Percentiles rank a stretch among this genome's conserved stretches.
These are phyloP conservation scores for Penicillium verrucosum DNA, from an alignment of 2,329 filamentous ascomycete genomes.

Conservation along the genomic window DNA sequence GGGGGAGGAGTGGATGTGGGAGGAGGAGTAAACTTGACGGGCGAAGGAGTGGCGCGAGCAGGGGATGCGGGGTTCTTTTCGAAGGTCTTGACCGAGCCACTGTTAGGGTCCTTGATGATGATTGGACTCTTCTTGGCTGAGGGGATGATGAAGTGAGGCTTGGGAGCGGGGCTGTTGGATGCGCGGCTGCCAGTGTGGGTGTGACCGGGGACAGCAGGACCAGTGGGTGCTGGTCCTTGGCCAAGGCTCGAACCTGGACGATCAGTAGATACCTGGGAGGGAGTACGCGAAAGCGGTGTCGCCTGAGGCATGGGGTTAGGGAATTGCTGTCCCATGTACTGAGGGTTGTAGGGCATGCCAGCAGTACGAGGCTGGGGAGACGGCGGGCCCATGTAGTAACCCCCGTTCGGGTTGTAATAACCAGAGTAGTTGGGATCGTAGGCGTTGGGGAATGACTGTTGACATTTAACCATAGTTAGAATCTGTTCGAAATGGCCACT, in stretches of 20 bases:
- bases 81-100: conserved; percentile 71
- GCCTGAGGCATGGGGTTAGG: conserved; percentile 52
- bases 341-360: conserved; percentile 50
- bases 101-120: conserved; percentile 77
- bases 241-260: conserved; percentile 59
- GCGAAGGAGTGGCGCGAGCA: conserved; percentile 54
- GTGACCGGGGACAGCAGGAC: conserved; percentile 50
- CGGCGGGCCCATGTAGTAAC: conserved; percentile 45
- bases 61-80: conserved; percentile 64
- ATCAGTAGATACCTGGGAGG: conserved; percentile 74
- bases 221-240: conserved; percentile 52
- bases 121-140: conserved; percentile 68
- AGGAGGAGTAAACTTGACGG: conserved; percentile 63
- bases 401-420: conserved; percentile 37
- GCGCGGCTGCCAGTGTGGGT: conserved; percentile 53
- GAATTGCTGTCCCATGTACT: conserved; percentile 32
- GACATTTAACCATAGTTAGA: conserved; percentile 61
- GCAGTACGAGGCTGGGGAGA: conserved; percentile 49
- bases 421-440: conserved; percentile 47
- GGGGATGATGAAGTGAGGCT: conserved; percentile 62
- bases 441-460: conserved; percentile 61
- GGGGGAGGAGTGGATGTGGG: conserved; percentile 78
- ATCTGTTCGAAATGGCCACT: conserved; percentile 68
- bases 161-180: conserved; percentile 57
- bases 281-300: conserved; percentile 73